phyloP scores from a whole-genome alignment of 805 yeast species.

The Nematodospora valgi region DNA sequence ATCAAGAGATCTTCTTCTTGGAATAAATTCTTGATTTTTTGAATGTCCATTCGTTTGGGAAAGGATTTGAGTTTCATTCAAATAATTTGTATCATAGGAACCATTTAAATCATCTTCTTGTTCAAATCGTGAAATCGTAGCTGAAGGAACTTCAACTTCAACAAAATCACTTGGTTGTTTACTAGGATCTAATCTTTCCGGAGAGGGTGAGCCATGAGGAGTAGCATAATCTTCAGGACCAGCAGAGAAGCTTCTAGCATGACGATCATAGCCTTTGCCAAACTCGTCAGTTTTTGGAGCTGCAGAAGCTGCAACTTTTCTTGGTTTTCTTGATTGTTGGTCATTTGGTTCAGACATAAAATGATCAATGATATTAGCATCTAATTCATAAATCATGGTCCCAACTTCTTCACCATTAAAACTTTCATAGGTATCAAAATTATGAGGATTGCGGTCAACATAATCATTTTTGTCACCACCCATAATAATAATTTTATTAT shows the following conservation, averaged over 20 bases:
- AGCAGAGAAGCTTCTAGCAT: constrained; percentile 35
- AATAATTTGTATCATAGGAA: constrained; percentile 31
- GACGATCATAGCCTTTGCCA: constrained; percentile 19
- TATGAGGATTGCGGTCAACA: constrained; percentile 44
- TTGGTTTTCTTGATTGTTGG: constrained; percentile 1
- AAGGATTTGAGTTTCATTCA: not conserved
- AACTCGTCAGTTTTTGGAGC: too few species aligned
- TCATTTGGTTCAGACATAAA: constrained; percentile 16
- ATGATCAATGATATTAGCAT: constrained; percentile 41
- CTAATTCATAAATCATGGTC: constrained; percentile 62
- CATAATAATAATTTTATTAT: constrained; percentile 73
- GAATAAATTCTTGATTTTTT: not conserved
- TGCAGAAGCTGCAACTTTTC: constrained; percentile 9
- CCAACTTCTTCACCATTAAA: constrained; percentile 50
- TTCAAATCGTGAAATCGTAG: constrained; percentile 12
- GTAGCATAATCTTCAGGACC: constrained; percentile 31
- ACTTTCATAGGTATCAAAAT: constrained; percentile 50
- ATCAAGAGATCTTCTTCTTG: constrained; percentile 5
- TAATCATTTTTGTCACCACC: constrained; percentile 87
- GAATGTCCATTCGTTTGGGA: too few species aligned
- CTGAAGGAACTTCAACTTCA: constrained; percentile 27
- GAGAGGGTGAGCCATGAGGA: constrained; percentile 24
- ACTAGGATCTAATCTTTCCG: constrained; percentile 15
- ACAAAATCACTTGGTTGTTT: constrained; percentile 18
- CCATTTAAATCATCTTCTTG: constrained; percentile 17